phyloP scores from a whole-genome alignment of 257 asterid species.

The Jacaranda copaia region DNA sequence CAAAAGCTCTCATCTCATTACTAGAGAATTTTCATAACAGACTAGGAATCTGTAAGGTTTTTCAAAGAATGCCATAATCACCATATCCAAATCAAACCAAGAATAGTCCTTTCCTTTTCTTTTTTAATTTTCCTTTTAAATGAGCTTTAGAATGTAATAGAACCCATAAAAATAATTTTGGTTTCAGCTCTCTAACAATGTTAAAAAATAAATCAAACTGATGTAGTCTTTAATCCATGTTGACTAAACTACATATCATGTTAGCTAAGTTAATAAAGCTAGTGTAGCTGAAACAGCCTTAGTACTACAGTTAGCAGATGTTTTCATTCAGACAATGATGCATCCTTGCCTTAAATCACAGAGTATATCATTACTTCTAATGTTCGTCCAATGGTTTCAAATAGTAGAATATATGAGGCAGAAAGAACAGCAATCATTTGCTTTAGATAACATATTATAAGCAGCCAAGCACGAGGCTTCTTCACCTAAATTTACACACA shows the following conservation, averaged over 20 bases:
- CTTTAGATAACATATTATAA: too few relatives aligned
- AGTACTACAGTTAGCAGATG: not conserved
- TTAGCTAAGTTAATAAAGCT: not conserved
- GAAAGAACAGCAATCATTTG: not conserved
- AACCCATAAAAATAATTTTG: not conserved
- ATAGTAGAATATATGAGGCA: not conserved
- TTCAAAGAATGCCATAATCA: conserved; percentile 5
- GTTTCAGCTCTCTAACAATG: not conserved
- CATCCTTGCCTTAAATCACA: not conserved
- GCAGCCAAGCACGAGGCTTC: not conserved
- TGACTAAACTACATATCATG: not conserved
- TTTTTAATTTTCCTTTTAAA: not conserved
- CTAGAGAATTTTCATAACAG: not conserved
- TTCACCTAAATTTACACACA: not conserved
- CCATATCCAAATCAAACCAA: conserved; percentile 4
- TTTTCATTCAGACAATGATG: not conserved
- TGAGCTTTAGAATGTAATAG: not conserved
- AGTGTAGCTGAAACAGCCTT: not conserved
- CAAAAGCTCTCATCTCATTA: not conserved
- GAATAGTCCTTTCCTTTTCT: not conserved
- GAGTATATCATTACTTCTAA: not conserved
- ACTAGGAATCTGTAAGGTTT: not conserved
- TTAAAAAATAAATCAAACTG: not conserved
- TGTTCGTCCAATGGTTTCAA: not conserved
- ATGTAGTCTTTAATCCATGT: too few relatives aligned